Conservation (phyloP, 2,329 filamentous ascomycete genomes). For the Claviceps maximensis region DNA sequence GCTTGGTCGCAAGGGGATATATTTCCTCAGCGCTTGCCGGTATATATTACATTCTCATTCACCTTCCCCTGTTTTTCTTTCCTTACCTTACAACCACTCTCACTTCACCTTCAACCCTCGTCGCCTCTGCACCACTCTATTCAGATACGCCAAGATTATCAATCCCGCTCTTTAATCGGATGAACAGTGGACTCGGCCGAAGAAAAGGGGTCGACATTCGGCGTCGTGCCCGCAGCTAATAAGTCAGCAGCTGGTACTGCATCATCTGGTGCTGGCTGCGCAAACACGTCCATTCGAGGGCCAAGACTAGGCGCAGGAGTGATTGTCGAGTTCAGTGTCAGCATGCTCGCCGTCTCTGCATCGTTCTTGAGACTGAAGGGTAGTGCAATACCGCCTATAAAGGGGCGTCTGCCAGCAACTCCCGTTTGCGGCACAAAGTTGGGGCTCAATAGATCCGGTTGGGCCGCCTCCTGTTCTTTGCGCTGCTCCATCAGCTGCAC, state of each 20-base stretch:
- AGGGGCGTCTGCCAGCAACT: slow-evolving; percentile 48
- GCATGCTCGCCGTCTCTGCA: slow-evolving; percentile 55
- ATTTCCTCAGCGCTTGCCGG: background rate
- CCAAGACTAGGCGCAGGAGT: slow-evolving; percentile 18
- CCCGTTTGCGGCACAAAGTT: slow-evolving; percentile 33
- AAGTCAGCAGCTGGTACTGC: slow-evolving; percentile 6
- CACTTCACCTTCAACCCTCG: too few relatives aligned
- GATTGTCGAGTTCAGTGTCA: slow-evolving; percentile 42
- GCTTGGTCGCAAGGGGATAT: slow-evolving; percentile 8
- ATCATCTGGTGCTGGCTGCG: slow-evolving; percentile 1
- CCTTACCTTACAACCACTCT: too few relatives aligned
- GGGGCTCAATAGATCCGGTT: slow-evolving; percentile 30
- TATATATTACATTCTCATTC: background rate
- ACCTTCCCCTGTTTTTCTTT: background rate
- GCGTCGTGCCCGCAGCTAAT: slow-evolving; percentile 10
- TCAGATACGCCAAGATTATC: background rate
- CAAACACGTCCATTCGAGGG: slow-evolving; percentile 1
- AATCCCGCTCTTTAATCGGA: slow-evolving; percentile 10
- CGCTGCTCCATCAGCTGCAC: slow-evolving; percentile 29
- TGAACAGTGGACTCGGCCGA: slow-evolving; percentile 35
- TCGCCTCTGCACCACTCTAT: background rate
- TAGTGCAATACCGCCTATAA: slow-evolving; percentile 55
- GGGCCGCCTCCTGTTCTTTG: slow-evolving; percentile 24
- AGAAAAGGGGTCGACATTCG: slow-evolving; percentile 33
- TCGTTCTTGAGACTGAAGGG: slow-evolving; percentile 58